Evolutionary conservation across 2,329 filamentous ascomycete genomes (phyloP), one percentile per base, ranked within the genome.

Genomic region (Aspergillus sclerotialis): DNA sequence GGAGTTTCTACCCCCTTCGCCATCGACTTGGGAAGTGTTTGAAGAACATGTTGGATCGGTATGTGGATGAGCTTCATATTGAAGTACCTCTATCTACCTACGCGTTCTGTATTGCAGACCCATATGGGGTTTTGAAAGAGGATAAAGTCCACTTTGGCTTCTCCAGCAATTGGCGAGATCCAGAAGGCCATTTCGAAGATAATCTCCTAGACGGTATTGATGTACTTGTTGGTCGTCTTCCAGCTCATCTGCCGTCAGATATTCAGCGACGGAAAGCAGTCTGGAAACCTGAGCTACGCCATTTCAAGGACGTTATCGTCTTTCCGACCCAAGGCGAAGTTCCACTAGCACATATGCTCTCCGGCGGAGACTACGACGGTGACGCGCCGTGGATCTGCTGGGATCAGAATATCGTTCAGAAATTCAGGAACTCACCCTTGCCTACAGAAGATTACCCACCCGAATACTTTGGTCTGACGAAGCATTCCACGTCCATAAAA

Each of bases 291-390:
- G 64, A 73, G 31, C 62, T 81, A 0, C 63, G 67, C 0, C 67
- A 76, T 44, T 63, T 78, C 7, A 66, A 67, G 29, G 72, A 80
- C 46, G 65, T 80, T 1, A 68, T 77, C 10, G 64, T 81, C 0
- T 80, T 81, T 41, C 60, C 78, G 0, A 65, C 63, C 0, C 62
- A 53, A 37, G 78, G 78, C 0, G 42, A 58, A 6, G 65, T 62
- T 11, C 72, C 78, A 0, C 55, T 78, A 0, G 78, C 76, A 0
- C 65, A 66, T n/a, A 73, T 76, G 49, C 56, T 81, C 0, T 78
- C 78, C 15, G 78, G 77, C 4, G 78, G 78, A 7, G 78, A 82
- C 46, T 81, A 80, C 38, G 78, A 82, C 43, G 78, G 78, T 0
- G 78, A 82, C 37, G 69, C 56, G 3, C 62, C 75, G 17, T 80